Conservation (phyloP, 2,329 filamentous ascomycete species). For the Colletotrichum sp. region DNA sequence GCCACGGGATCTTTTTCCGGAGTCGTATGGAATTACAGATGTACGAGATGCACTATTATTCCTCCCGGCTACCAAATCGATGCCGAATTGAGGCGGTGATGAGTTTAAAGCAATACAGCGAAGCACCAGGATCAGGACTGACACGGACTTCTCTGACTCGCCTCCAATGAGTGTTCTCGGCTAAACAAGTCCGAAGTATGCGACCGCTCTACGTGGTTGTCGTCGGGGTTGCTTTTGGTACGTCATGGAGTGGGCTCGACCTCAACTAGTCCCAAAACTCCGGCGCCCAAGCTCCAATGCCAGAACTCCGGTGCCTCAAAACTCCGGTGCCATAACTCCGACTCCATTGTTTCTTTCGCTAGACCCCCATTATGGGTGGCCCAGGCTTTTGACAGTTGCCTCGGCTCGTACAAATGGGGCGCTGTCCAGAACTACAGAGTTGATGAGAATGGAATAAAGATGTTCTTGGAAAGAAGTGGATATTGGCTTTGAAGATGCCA, state of each 20-base stretch:
- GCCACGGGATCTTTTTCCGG: background rate
- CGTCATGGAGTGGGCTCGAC: background rate
- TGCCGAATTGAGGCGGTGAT: background rate
- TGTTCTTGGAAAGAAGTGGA: background rate
- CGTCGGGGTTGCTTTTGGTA: background rate
- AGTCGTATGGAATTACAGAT: fast-evolving
- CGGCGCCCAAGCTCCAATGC: background rate
- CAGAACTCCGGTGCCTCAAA: background rate
- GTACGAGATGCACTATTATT: background rate
- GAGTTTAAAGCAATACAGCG: background rate
- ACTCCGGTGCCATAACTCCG: background rate
- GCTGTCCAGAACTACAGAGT: background rate
- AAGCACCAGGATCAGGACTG: background rate
- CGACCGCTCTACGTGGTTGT: background rate
- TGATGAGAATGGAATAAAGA: background rate
- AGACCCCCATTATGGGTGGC: background rate
- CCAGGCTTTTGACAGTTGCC: background rate
- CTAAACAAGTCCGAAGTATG: background rate
- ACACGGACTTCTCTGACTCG: background rate
- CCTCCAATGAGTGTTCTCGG: background rate
- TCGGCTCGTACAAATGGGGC: background rate
- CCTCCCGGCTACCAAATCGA: background rate
- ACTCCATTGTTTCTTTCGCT: background rate
- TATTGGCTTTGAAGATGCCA: background rate
- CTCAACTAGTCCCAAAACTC: background rate